phyloP scores from a whole-genome alignment of 2,329 filamentous ascomycete species.

The Ophiocordyceps camponoti-leonardi region DNA sequence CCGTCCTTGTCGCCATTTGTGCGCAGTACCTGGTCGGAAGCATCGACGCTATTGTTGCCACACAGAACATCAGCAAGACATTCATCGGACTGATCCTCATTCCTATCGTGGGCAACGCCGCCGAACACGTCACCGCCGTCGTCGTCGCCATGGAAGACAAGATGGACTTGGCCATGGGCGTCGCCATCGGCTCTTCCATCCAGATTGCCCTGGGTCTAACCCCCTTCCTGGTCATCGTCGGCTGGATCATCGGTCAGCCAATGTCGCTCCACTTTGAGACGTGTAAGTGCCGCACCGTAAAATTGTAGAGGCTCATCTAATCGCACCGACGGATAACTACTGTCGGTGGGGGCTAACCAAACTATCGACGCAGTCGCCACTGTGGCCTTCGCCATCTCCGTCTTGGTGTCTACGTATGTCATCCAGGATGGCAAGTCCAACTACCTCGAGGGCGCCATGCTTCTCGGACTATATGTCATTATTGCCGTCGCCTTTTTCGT shows the following conservation, averaged over 20 bases:
- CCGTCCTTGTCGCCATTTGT: conserved; percentile 48
- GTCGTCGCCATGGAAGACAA: conserved; percentile 59
- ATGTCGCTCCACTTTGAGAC: conserved; percentile 60
- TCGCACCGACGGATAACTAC: background rate
- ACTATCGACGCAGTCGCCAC: conserved; percentile 61
- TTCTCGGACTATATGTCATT: conserved; percentile 51
- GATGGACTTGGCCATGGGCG: conserved; percentile 59
- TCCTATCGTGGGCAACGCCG: conserved; percentile 57
- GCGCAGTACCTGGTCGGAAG: conserved; percentile 55
- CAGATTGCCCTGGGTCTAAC: conserved; percentile 59
- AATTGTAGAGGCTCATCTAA: no score
- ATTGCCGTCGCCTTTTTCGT: conserved; percentile 53
- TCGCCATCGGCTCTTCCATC: conserved; percentile 53
- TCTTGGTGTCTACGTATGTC: conserved; percentile 76
- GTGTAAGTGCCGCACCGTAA: background rate
- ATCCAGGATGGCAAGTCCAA: conserved; percentile 76
- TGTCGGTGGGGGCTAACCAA: background rate
- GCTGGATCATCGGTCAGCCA: conserved; percentile 50
- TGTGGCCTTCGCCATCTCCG: conserved; percentile 66
- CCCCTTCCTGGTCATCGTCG: conserved; percentile 51
- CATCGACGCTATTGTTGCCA: conserved; percentile 43
- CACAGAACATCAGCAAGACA: conserved; percentile 40
- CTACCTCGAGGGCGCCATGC: conserved; percentile 62
- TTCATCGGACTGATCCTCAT: conserved; percentile 59
- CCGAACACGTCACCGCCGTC: conserved; percentile 56